A percentile compares a stretch with the other conserved stretches of the same genome.
Evolutionary conservation across 1,284 basidiomycete genomes (phyloP).

Genomic region (Sanguinoderma infundibulare): DNA sequence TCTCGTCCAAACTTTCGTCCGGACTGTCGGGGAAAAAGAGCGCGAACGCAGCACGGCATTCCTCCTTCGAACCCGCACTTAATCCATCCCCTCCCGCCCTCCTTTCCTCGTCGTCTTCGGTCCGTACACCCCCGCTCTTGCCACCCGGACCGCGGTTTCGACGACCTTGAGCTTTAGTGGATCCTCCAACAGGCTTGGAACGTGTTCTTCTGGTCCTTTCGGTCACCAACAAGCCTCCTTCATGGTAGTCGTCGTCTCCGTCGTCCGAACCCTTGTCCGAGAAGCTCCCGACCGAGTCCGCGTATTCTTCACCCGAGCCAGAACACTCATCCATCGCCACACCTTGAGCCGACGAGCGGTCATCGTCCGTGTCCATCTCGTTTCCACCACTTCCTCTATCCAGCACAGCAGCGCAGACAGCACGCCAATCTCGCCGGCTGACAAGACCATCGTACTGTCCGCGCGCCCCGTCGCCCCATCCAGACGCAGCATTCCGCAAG

Average conservation of each 20-base stretch:
- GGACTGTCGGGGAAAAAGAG: conserved; percentile 66
- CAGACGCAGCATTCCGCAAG: conserved; percentile 72
- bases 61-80: conserved; percentile 55
- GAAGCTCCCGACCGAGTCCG: neutral
- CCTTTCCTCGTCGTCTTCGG: neutral
- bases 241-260: conserved; percentile 39
- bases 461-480: conserved; percentile 48
- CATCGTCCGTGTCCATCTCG: conserved; percentile 33
- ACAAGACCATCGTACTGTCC: conserved; percentile 36
- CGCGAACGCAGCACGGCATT: conserved; percentile 61
- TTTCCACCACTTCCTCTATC: conserved; percentile 32
- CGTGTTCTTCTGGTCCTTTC: neutral
- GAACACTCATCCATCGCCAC: conserved; percentile 28
- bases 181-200: neutral
- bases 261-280: conserved; percentile 10
- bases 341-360: conserved; percentile 29
- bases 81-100: conserved; percentile 25
- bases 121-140: neutral
- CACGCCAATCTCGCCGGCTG: conserved; percentile 69
- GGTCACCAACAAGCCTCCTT: conserved; percentile 28
- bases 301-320: conserved; percentile 32
- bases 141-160: neutral
- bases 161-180: neutral
- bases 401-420: conserved; percentile 72
- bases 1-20: conserved; percentile 47